Evolutionary conservation across 148 eudicot genomes (phyloP), one percentile per base, ranked within the genome.

Genomic region (Camellia lanceoleosa): DNA sequence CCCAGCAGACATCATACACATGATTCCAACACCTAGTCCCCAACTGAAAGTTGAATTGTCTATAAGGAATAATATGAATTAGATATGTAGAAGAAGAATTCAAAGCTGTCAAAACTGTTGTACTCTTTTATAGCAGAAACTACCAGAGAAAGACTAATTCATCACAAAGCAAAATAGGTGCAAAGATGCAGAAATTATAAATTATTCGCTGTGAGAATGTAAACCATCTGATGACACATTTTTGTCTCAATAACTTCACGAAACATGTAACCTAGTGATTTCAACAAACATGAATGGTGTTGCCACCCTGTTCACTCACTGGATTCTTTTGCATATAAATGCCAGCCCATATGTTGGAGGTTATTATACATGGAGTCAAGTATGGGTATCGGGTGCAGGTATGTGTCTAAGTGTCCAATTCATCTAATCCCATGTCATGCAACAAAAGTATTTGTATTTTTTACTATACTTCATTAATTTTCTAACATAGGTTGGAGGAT

Each of bases 1-100:
- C 80, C 91, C 91, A 81, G 93, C n/a, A 71, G 97, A 91, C 93
- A 93, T 89, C 94, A 91, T 93, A 83, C 81, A 93, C 86, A 87
- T 86, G 43, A 93, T 84, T 69, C 97, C 94, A 80, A 91, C 81
- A 52, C 94, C 89, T 73, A 91, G 84, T 74, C 93, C 93, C 84
- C 84, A 89, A 74, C 85, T 84, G 80, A 87, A 86, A 55, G 79
- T 73, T 55, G 94, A 80, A 61, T 82, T 79, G 19, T 81, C 97
- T 93, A 85, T 18, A 75, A 77, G 60, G 55, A 11, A 18, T 11
- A 62, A 43, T 6, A 71, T 13, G 61, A 62, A 79, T 63, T 52
- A 80, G 56, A 61, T 14, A 58, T 3, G 52, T 2, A 30, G 38
- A 18, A 68, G 51, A 13, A 30, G 38, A 30, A 30, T 61, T 18